phyloP scores from a whole-genome alignment of 805 yeast species.

The Debaryomyces tyrocola region DNA sequence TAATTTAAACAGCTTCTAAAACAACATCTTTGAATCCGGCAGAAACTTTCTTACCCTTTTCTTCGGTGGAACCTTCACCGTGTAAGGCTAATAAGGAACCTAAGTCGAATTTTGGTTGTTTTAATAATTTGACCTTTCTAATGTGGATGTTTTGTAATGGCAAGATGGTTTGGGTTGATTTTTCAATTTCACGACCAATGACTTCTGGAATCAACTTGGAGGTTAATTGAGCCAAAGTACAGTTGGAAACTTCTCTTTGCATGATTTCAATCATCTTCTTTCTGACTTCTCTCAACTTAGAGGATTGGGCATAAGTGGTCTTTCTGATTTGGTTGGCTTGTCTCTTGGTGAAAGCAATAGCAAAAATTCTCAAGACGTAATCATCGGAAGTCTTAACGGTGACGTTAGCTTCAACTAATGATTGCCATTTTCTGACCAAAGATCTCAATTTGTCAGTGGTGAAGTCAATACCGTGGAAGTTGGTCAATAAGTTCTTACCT shows the following conservation, averaged over 20 bases:
- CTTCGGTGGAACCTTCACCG: constrained; percentile 84
- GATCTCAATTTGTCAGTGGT: constrained; percentile 95
- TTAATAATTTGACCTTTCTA: constrained; percentile 95
- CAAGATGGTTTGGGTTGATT: constrained; percentile 85
- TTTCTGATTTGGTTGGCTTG: constrained; percentile 91
- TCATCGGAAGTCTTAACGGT: constrained; percentile 96
- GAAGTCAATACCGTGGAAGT: constrained; percentile 98
- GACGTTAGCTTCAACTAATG: constrained; percentile 92
- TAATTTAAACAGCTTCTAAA: constrained; percentile 80
- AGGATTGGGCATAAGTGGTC: constrained; percentile 93
- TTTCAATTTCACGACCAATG: constrained; percentile 94
- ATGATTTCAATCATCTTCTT: constrained; percentile 91
- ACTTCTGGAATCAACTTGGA: constrained; percentile 96
- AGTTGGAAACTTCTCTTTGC: constrained; percentile 88
- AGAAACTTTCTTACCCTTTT: constrained; percentile 95
- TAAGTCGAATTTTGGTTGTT: constrained; percentile 95
- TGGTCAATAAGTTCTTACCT: constrained; percentile 94
- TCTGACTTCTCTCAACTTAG: constrained; percentile 93
- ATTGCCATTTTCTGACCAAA: constrained; percentile 96
- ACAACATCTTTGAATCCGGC: constrained; percentile 95
- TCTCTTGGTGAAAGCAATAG: constrained; percentile 96
- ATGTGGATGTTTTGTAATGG: constrained; percentile 96
- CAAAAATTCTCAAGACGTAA: constrained; percentile 90
- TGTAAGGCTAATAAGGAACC: constrained; percentile 91
- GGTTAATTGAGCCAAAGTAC: constrained; percentile 90